phyloP scores from a whole-genome alignment of 257 asterid species.

The Coffea canephora region DNA sequence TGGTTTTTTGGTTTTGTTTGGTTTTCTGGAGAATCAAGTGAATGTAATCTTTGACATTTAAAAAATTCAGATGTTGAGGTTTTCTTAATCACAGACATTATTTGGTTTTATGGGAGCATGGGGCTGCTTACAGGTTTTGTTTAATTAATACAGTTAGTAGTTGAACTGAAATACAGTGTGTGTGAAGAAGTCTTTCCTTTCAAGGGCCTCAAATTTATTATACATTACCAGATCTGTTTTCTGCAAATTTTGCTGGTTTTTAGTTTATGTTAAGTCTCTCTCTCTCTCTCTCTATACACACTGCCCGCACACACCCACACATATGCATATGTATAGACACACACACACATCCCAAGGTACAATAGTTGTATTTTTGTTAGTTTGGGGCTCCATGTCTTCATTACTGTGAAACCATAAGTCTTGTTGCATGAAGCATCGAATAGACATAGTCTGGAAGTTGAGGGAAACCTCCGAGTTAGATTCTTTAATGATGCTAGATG shows the following conservation, averaged over 20 bases:
- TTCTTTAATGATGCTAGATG: background rate
- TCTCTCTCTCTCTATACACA: background rate
- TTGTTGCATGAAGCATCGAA: background rate
- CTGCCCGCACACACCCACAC: background rate
- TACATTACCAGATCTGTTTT: background rate
- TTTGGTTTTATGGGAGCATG: background rate
- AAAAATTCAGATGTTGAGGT: background rate
- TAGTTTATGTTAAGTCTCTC: background rate
- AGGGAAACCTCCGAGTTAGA: background rate
- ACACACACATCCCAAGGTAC: background rate
- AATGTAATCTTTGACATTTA: background rate
- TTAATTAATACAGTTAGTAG: background rate
- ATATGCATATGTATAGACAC: background rate
- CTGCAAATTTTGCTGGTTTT: no score
- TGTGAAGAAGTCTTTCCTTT: background rate
- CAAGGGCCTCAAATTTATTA: background rate
- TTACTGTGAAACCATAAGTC: background rate
- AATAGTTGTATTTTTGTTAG: no score
- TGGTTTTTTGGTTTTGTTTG: background rate
- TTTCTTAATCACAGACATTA: background rate
- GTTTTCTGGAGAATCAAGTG: background rate
- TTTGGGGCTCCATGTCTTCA: no score
- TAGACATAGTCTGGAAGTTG: background rate
- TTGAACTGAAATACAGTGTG: background rate
- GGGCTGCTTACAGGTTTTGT: background rate